A percentile compares a stretch with the other conserved stretches of the same genome.
These are phyloP conservation scores for Cryptosporidium xiaoi DNA, from an alignment of 169 alveolate species.

Conservation along the genomic window DNA sequence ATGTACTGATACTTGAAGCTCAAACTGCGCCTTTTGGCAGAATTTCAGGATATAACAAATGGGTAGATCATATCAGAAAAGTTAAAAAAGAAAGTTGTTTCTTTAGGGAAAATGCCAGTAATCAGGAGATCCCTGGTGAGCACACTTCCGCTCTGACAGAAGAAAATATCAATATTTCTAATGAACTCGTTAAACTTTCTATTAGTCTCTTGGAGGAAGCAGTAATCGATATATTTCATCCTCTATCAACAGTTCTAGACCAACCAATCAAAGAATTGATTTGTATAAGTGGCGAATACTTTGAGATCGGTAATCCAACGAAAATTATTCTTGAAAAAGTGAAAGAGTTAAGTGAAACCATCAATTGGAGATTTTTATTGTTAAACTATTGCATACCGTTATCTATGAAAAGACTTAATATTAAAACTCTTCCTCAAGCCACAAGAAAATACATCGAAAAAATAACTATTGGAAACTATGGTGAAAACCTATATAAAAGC, in stretches of 20 bases:
- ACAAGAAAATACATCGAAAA: slow-evolving; percentile 47
- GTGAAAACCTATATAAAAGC: slow-evolving; percentile 37
- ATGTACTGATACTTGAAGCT: slow-evolving; percentile 45
- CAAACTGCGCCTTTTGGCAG: slow-evolving; percentile 59
- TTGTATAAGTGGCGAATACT: slow-evolving; percentile 14
- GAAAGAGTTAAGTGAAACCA: slow-evolving; percentile 22
- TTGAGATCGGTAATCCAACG: slow-evolving; percentile 31
- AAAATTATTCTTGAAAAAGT: slow-evolving; percentile 32
- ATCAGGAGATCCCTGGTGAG: neutral
- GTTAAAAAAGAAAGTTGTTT: slow-evolving; percentile 25
- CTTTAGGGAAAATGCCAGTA: neutral
- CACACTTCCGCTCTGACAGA: slow-evolving; percentile 1
- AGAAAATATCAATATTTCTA: slow-evolving; percentile 17
- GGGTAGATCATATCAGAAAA: slow-evolving; percentile 52
- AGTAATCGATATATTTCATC: slow-evolving; percentile 64
- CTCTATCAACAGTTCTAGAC: slow-evolving; percentile 54
- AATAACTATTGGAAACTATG: slow-evolving; percentile 57
- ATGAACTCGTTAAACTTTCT: slow-evolving; percentile 56
- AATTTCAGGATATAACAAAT: slow-evolving; percentile 38
- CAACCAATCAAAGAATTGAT: slow-evolving; percentile 55
- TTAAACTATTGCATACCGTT: slow-evolving; percentile 55
- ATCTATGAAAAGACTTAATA: slow-evolving; percentile 51
- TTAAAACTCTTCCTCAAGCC: slow-evolving; percentile 16
- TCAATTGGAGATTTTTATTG: slow-evolving; percentile 62
- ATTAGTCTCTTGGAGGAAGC: slow-evolving; percentile 48